Conservation (phyloP, 768 basidiomycete genomes). For the Thelephora ganbajun region DNA sequence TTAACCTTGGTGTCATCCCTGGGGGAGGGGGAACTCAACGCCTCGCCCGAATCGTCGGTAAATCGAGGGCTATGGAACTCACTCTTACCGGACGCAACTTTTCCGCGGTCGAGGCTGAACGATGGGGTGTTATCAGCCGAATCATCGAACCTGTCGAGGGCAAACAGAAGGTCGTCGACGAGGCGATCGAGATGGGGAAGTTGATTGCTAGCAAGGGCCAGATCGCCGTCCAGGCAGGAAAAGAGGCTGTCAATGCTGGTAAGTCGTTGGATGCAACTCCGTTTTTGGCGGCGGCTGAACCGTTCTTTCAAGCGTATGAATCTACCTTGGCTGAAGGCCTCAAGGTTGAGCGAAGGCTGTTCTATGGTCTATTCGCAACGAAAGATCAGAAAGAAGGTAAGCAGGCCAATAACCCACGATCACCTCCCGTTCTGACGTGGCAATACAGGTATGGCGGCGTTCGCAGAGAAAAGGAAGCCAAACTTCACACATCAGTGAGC, state of each 20-base stretch:
- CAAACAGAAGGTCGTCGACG: slow-evolving; percentile 51
- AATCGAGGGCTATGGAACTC: slow-evolving; percentile 91
- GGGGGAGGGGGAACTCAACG: slow-evolving; percentile 93
- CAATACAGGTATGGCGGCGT: slow-evolving; percentile 77
- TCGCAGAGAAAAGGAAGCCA: slow-evolving; percentile 85
- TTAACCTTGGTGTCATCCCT: slow-evolving; percentile 89
- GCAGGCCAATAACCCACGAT: slow-evolving; percentile 13
- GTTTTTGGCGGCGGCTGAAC: background rate
- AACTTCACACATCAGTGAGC: slow-evolving; percentile 52
- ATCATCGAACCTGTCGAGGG: slow-evolving; percentile 69
- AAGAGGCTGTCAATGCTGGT: slow-evolving; percentile 92
- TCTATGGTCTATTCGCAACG: slow-evolving; percentile 88
- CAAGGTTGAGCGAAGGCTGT: slow-evolving; percentile 75
- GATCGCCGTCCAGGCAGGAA: slow-evolving; percentile 73
- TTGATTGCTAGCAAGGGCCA: slow-evolving; percentile 72
- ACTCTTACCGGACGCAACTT: slow-evolving; percentile 79
- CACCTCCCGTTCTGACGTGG: slow-evolving; percentile 4
- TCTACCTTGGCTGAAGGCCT: slow-evolving; percentile 71
- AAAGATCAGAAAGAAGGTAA: slow-evolving; percentile 89
- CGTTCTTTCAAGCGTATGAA: slow-evolving; percentile 50
- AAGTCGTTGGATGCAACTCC: slow-evolving; percentile 8
- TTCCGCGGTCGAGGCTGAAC: slow-evolving; percentile 66
- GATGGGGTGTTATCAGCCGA: slow-evolving; percentile 79
- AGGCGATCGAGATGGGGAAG: slow-evolving; percentile 71
- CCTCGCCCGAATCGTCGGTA: slow-evolving; percentile 73